phyloP scores from a whole-genome alignment of 108 stramenopile species.

The Parietichytrium sp. region DNA sequence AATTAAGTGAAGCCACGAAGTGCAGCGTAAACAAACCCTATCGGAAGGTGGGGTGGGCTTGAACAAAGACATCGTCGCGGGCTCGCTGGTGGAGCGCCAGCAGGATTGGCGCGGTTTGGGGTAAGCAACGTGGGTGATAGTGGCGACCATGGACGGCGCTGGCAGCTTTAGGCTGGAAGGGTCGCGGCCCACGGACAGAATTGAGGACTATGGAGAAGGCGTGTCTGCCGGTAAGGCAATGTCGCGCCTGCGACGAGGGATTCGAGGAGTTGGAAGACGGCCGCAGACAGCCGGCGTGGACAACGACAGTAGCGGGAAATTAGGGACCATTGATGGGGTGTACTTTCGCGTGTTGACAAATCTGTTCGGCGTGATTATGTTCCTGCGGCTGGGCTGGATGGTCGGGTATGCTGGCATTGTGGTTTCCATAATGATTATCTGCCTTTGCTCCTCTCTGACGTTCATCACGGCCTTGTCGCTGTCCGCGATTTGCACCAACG shows the following conservation, averaged over 20 bases:
- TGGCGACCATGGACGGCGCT: slow-evolving; percentile 80
- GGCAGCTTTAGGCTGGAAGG: slow-evolving; percentile 51
- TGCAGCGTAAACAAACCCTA: no score
- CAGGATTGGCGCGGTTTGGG: no score
- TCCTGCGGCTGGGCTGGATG: slow-evolving; percentile 72
- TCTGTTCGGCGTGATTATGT: slow-evolving; percentile 73
- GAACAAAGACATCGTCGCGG: no score
- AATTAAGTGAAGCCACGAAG: no score
- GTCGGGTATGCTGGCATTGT: slow-evolving; percentile 68
- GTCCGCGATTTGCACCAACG: slow-evolving; percentile 73
- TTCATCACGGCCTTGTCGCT: slow-evolving; percentile 68
- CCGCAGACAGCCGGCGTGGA: neutral
- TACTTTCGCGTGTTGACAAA: slow-evolving; percentile 28
- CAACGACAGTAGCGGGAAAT: neutral
- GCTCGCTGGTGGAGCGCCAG: no score
- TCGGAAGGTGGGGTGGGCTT: no score
- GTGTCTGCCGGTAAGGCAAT: neutral
- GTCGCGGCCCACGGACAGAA: neutral
- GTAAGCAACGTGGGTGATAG: no score
- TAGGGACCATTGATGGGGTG: slow-evolving; percentile 33
- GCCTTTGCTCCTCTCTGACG: slow-evolving; percentile 60
- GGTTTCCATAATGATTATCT: slow-evolving; percentile 46
- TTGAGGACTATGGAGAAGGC: slow-evolving; percentile 25
- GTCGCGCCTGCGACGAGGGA: slow-evolving; percentile 23
- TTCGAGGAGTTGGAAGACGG: neutral